Evolutionary conservation across 1,284 basidiomycete genomes (phyloP).

Genomic region (Tilletia setariae): DNA sequence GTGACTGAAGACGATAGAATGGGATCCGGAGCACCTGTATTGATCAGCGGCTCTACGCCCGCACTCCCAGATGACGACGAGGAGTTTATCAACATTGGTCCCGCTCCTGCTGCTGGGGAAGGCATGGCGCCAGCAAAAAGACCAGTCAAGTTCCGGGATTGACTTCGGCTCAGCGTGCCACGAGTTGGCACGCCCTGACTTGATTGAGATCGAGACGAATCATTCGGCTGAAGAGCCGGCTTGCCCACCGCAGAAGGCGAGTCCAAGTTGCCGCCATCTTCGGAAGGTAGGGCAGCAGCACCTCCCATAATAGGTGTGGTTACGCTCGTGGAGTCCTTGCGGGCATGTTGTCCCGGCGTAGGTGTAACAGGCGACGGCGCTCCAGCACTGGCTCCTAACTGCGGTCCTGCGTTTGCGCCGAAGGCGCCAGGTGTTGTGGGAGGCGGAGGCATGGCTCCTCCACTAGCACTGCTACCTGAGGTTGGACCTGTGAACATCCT

Average conservation of each 20-base stretch:
- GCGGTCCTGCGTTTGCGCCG: background rate
- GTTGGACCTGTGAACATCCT: constrained; percentile 30
- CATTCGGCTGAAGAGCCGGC: constrained; percentile 35
- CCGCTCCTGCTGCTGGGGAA: too few relatives aligned
- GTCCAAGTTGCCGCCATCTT: constrained; percentile 22
- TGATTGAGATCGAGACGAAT: constrained; percentile 27
- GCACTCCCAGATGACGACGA: too few relatives aligned
- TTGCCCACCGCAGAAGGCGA: constrained; percentile 37
- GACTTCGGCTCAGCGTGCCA: constrained; percentile 28
- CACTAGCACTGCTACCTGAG: constrained; percentile 17
- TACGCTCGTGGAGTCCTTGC: background rate
- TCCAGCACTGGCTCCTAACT: too few relatives aligned
- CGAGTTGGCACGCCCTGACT: too few relatives aligned
- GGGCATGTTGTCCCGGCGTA: too few relatives aligned
- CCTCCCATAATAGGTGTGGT: background rate
- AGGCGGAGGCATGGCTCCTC: background rate
- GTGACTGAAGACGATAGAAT: too few relatives aligned
- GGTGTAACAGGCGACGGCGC: too few relatives aligned
- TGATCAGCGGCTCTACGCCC: too few relatives aligned
- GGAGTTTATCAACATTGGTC: too few relatives aligned
- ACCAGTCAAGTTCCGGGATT: constrained; percentile 36
- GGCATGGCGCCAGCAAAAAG: constrained; percentile 33
- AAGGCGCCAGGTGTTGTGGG: constrained; percentile 11
- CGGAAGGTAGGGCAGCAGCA: background rate
- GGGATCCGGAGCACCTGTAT: too few relatives aligned